Base-by-base conservation (phyloP, 345 rosid genomes). In the Cochlearia excelsa region DNA sequence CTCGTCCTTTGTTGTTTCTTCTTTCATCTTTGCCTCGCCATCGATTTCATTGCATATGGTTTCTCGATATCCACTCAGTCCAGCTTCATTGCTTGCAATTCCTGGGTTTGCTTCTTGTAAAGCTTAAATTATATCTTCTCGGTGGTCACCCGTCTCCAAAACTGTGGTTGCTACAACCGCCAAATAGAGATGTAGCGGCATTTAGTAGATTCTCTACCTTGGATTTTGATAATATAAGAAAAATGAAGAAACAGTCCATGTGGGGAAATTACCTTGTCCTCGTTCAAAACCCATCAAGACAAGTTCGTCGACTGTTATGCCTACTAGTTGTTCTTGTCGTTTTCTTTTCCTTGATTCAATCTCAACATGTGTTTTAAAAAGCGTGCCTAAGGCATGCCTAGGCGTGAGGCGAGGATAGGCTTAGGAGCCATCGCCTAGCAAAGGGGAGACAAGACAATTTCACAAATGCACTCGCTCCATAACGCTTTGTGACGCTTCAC, bases 241-340 rank as follows among this genome's bases (percentile, higher is more conserved):
- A 70, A 33, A 6, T 33, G 44, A n/a, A 34, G 61, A 52, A 34
- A 65, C 34, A 30, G 33, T 2, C 1, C 34, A 46, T 29, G 28
- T 37, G 51, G n/a, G 54, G 30, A 44, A 46, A 30, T 11, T 77
- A 88, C 98, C 98, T 61, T 57, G 71, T 42, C 83, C 75, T 74
- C 86, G 78, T 70, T 79, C 97, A 65, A 88, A 92, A n/a, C 98
- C 98, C 98, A 88, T 92, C 23, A 82, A 66, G 16, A 88, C 89
- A 63, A 88, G 91, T 68, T 59, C 75, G 69, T 86, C 85, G 6
- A 82, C 62, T 42, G 51, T 68, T 38, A 63, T 46, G 35, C 74
- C 74, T 29, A 51, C 73, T 68, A 47, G 63, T 56, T 33, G 61
- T 67, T 76, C 64, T 49, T 66, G 75, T 39, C 95, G 76, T 80